Conservation (phyloP, 208 protist genomes). For the Blechomonas ayalai region DNA sequence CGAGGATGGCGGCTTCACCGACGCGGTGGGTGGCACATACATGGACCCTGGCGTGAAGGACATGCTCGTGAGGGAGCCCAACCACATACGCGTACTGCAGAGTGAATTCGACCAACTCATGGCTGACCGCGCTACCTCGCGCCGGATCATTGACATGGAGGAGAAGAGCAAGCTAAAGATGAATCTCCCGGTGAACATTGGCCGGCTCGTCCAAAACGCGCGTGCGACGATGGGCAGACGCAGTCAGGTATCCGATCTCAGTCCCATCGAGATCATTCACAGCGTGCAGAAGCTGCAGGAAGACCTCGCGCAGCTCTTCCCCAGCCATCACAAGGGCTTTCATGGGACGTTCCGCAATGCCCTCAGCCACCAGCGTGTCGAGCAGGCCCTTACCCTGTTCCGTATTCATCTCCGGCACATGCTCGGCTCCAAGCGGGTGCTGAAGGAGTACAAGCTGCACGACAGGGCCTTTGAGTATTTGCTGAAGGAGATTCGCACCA, state of each 20-base stretch:
- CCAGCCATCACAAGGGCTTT: conserved; percentile 60
- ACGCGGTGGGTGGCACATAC: conserved; percentile 67
- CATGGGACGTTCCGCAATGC: conserved; percentile 65
- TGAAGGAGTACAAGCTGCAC: conserved; percentile 92
- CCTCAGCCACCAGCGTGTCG: conserved; percentile 88
- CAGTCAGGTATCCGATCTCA: conserved; percentile 84
- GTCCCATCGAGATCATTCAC: conserved; percentile 84
- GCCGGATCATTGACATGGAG: conserved; percentile 61
- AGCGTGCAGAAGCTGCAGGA: conserved; percentile 64
- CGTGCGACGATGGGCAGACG: conserved; percentile 91
- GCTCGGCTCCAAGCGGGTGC: conserved; percentile 92
- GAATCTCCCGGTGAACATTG: conserved; percentile 92
- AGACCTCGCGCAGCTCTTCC: conserved; percentile 76
- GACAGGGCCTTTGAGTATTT: conserved; percentile 96
- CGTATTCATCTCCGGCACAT: conserved; percentile 89
- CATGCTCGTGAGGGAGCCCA: conserved; percentile 66
- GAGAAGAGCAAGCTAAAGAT: conserved; percentile 59
- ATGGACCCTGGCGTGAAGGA: conserved; percentile 86
- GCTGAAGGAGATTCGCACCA: conserved; percentile 93
- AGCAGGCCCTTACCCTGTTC: conserved; percentile 95
- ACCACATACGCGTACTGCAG: conserved; percentile 68
- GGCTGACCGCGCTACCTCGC: conserved; percentile 67
- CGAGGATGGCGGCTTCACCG: conserved; percentile 62
- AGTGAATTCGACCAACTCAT: conserved; percentile 89
- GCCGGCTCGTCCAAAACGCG: conserved; percentile 94